phyloP scores from a whole-genome alignment of 2,329 filamentous ascomycete species.

The Pseudocercospora pini-densiflorae region DNA sequence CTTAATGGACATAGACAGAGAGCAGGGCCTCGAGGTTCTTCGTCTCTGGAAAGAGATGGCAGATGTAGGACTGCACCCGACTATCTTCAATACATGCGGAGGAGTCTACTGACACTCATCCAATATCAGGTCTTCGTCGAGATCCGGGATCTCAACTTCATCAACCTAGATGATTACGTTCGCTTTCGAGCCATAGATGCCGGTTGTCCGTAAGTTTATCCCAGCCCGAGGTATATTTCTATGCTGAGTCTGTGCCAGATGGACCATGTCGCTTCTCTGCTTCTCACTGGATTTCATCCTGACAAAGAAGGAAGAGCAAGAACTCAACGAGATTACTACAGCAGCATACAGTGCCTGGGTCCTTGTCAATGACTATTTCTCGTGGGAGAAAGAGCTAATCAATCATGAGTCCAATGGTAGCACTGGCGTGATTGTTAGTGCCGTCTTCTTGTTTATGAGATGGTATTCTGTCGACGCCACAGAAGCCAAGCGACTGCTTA shows the following conservation, averaged over 20 bases:
- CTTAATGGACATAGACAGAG: constrained; percentile 2
- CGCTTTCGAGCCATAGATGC: constrained; percentile 9
- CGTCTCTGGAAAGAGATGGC: constrained; percentile 11
- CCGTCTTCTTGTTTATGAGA: constrained; percentile 16
- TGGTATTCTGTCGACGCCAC: constrained; percentile 10
- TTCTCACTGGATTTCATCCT: constrained; percentile 16
- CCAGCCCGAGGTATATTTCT: background rate
- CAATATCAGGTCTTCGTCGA: background rate
- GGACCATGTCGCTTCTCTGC: constrained; percentile 14
- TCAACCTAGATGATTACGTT: constrained; percentile 6
- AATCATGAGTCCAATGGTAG: constrained; percentile 11
- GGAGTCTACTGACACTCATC: background rate
- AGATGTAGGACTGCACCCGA: background rate
- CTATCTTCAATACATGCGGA: background rate
- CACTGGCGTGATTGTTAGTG: constrained; percentile 11
- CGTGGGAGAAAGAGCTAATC: constrained; percentile 11
- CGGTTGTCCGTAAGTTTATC: constrained; percentile 10
- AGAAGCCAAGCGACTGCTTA: constrained; percentile 5
- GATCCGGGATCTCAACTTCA: constrained; percentile 7
- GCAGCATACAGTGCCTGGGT: constrained; percentile 17
- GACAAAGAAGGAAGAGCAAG: constrained; percentile 5
- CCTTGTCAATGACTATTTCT: constrained; percentile 17
- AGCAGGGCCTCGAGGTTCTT: background rate
- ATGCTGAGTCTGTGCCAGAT: background rate
- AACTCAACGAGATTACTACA: constrained; percentile 6